A percentile compares a stretch with the other conserved stretches of the same genome.
Evolutionary conservation across 768 basidiomycete genomes (phyloP).

Genomic region (Leccinellum albellum): DNA sequence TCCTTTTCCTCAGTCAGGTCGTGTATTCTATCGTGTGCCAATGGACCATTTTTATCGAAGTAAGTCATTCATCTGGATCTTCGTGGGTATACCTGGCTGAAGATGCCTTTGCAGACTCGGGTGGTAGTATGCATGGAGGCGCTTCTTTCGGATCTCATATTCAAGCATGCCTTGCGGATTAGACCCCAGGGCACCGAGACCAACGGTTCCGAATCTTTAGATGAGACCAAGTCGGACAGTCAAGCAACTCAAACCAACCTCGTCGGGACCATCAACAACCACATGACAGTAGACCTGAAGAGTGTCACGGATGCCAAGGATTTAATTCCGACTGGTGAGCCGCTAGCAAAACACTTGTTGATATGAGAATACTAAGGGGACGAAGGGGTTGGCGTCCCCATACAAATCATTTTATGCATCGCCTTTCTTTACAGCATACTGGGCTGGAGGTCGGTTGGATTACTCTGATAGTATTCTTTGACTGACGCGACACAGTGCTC

Average conservation of each 20-base stretch:
- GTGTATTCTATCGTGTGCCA: slow-evolving; percentile 44
- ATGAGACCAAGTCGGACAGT: slow-evolving; percentile 11
- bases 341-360: background rate
- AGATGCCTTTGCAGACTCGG: slow-evolving; percentile 30
- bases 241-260: slow-evolving; percentile 40
- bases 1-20: slow-evolving; percentile 47
- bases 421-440: slow-evolving; percentile 4
- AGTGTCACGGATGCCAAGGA: slow-evolving; percentile 13
- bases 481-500: slow-evolving; percentile 44
- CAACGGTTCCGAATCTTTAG: background rate
- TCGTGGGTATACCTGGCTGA: background rate
- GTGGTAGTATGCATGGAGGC: slow-evolving; percentile 47
- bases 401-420: slow-evolving; percentile 3
- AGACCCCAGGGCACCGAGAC: slow-evolving; percentile 26
- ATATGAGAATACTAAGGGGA: slow-evolving; percentile 32
- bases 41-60: slow-evolving; percentile 43
- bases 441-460: slow-evolving; percentile 7
- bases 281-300: slow-evolving; percentile 48
- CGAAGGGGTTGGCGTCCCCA: slow-evolving; percentile 2
- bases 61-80: background rate
- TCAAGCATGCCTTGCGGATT: slow-evolving; percentile 57
- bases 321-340: slow-evolving; percentile 3
- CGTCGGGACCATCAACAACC: slow-evolving; percentile 74
- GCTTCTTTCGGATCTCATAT: slow-evolving; percentile 50
- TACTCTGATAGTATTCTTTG: slow-evolving; percentile 24